Evolutionary conservation across 1,139 yeast genomes (phyloP), one percentile per base, ranked within the genome.

Genomic region (Taiozyma sp.): DNA sequence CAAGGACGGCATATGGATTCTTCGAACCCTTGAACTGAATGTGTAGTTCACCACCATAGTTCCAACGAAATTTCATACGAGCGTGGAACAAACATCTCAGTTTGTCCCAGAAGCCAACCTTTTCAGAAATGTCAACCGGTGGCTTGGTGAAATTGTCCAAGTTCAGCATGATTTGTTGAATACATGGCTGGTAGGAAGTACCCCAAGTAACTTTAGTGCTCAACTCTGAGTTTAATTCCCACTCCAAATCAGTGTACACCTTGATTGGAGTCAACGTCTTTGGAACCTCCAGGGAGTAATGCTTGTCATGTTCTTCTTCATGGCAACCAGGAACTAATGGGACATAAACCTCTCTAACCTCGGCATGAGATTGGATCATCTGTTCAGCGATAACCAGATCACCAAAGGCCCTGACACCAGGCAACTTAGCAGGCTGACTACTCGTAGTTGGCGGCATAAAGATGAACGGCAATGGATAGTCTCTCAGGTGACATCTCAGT

Each of bases 171-270:
- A 84, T 76, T 57, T 89, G 93, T 57, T 89, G 91, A 42, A 91
- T 77, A 1, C 90, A 95, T 41, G 96, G 91, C 60, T 84, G 89
- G 62, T 84, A 85, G 0, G 90, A 85, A 39, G 85, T 83, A 30
- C 96, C 95, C 96, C 97, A 90, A 0, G 88, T 81, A 43, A 88
- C 81, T 39, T 88, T 72, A 0, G 95, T 80, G 0, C 93, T 83
- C 9, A 68, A 66, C 21, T 73, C 70, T 0, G 95, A 78, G 50
- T 75, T 73, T 42, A 87, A 74, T 16, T 72, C 73, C 53, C 88
- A 74, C 13, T 72, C 68, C 56, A 89, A 64, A 52, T 83, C 83
- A 0, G 90, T 78, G 62, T 73, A 88, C 50, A 87, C 69, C 63
- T 91, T 90, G 43, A 89, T 83, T 0, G 95, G 75, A 0, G 95